phyloP scores from a whole-genome alignment of 106 monocot species.

The Apostasia ramifera region DNA sequence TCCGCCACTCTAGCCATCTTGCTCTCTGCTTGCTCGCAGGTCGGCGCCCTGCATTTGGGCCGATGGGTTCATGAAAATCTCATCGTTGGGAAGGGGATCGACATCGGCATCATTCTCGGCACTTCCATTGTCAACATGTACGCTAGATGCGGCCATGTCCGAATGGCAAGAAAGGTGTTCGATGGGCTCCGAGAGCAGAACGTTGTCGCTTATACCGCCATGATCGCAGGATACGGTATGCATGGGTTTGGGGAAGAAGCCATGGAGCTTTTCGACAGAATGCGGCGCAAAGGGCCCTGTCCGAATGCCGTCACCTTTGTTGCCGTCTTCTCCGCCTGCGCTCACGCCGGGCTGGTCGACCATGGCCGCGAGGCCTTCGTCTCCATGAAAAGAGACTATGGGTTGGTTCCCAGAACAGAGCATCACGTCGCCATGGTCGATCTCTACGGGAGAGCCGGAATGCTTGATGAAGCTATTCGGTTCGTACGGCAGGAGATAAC shows the following conservation, averaged over 20 bases:
- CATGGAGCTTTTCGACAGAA: slow-evolving; percentile 30
- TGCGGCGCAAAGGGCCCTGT: slow-evolving; percentile 17
- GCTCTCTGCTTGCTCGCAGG: slow-evolving; percentile 26
- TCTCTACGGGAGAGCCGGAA: slow-evolving; percentile 47
- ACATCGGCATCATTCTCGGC: slow-evolving; percentile 25
- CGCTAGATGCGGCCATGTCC: slow-evolving; percentile 38
- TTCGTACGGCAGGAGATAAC: slow-evolving; percentile 17
- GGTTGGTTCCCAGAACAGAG: slow-evolving; percentile 33
- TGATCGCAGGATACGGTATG: slow-evolving; percentile 55
- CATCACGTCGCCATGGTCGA: slow-evolving; percentile 64
- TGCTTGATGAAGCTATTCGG: slow-evolving; percentile 26
- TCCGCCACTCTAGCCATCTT: slow-evolving; percentile 34
- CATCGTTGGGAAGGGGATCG: slow-evolving; percentile 14
- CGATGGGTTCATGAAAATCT: slow-evolving; percentile 25
- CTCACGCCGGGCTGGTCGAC: slow-evolving; percentile 42
- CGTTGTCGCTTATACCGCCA: slow-evolving; percentile 50
- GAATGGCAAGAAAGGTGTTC: slow-evolving; percentile 35
- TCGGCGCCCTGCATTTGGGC: slow-evolving; percentile 29
- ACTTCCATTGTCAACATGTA: slow-evolving; percentile 46
- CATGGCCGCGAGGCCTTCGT: slow-evolving; percentile 30
- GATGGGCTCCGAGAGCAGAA: slow-evolving; percentile 31
- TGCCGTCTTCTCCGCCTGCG: slow-evolving; percentile 42
- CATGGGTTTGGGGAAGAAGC: slow-evolving; percentile 41
- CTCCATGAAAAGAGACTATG: slow-evolving; percentile 36
- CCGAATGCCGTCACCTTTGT: slow-evolving; percentile 55